Evolutionary conservation across 805 yeast genomes (phyloP), one percentile per base, ranked within the genome.

Genomic region (Yarrowia yakushimensis): DNA sequence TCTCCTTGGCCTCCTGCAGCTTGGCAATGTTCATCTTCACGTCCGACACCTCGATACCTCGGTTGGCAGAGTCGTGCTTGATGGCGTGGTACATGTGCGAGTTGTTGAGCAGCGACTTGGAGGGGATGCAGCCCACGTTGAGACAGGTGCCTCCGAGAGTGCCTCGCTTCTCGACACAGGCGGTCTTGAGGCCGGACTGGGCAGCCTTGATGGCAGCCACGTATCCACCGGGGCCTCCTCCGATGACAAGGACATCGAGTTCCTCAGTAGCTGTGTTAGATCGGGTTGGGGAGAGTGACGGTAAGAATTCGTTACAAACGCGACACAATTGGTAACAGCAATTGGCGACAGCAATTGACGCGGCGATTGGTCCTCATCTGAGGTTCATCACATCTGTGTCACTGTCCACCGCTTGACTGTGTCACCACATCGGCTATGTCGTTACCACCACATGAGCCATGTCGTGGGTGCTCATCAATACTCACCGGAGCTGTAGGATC

Each of bases 201-300:
- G 99, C 99, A 65, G 97, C 97, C 77, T 90, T 93, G 76, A 94
- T 94, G 72, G 99, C 99, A 63, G 97, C 98, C 70, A 94, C 94
- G 76, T 94, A 94, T 66, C 99, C 99, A 77, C 98, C 99, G 69
- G 99, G 99, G 64, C 99, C 99, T 71, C 97, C 98, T 69, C 99
- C 99, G 72, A 94, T 88, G 70, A 94, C 90, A 62, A 93, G 96
- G 62, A 94, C 84, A 72, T 94, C 98, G 74, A 90, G 94, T 72
- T 86, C 86, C 70, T 79, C 77, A 23, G n/a, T 34, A 3, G 59
- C 59, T 52, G 43, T 1, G 59, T 52, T 52, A 52, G 59, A n/a
- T n/a, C n/a, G n/a, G n/a, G n/a, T n/a, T n/a, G n/a, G n/a, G n/a
- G n/a, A n/a, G n/a, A n/a, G n/a, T n/a, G n/a, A n/a, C n/a, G n/a